These are phyloP conservation scores for Peronosclerospora sorghi DNA, from an alignment of 352 stramenopile species.

Conservation along the genomic window DNA sequence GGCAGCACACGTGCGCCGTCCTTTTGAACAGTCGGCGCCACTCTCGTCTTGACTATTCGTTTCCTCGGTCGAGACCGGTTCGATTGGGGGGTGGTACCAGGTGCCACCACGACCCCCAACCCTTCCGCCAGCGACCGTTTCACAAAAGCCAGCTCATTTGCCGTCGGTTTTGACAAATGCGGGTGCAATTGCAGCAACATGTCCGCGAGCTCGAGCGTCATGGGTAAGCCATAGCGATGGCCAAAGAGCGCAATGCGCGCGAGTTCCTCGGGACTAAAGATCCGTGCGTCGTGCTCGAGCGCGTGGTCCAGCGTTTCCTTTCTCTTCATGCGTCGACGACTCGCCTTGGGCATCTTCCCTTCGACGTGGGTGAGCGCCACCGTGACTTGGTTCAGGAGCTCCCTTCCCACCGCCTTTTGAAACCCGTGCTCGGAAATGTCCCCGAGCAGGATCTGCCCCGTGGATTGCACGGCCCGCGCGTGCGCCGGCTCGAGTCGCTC, in stretches of 20 bases:
- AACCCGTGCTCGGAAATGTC: constrained; percentile 46
- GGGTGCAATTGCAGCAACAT: constrained; percentile 38
- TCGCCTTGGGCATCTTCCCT: constrained; percentile 6
- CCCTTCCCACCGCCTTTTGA: too few species aligned
- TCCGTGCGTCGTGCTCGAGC: background rate
- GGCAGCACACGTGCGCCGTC: too few species aligned
- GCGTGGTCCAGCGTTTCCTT: background rate
- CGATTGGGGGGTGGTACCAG: too few species aligned
- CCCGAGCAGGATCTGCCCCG: constrained; percentile 34
- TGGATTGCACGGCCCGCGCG: constrained; percentile 16
- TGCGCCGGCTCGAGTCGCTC: constrained; percentile 32
- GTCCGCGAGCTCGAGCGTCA: too few species aligned
- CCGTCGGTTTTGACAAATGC: constrained; percentile 51
- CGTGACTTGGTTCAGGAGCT: constrained; percentile 20
- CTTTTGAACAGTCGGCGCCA: too few species aligned
- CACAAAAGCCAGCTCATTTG: too few species aligned
- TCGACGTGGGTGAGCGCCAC: constrained; percentile 15
- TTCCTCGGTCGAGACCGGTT: too few species aligned
- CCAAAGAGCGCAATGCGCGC: too few species aligned
- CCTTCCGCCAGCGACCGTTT: too few species aligned
- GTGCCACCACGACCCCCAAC: too few species aligned
- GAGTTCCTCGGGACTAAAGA: constrained; percentile 29
- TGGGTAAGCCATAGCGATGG: too few species aligned
- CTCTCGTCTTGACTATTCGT: too few species aligned
- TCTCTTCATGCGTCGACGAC: constrained; percentile 16